Evolutionary conservation across 441 rosid genomes (phyloP).

Genomic region (Bruguiera hainesii): DNA sequence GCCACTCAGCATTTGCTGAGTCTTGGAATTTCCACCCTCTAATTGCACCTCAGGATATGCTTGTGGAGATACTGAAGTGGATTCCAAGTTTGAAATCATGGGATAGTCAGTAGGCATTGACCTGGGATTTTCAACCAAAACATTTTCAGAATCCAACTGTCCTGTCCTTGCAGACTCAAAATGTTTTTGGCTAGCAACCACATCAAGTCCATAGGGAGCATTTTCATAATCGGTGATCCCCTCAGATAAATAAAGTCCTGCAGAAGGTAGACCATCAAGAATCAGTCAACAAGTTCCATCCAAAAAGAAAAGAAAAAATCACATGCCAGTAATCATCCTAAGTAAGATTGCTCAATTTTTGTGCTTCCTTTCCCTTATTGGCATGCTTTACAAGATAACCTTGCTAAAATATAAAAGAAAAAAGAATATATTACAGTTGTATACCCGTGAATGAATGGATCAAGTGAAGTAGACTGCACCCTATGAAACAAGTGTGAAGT

Average conservation of each 20-base stretch:
- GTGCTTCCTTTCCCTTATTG: too few relatives aligned
- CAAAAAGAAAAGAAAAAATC: not conserved
- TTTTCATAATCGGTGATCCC: conserved; percentile 28
- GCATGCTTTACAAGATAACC: too few relatives aligned
- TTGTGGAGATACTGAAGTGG: conserved; percentile 36
- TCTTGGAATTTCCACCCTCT: conserved; percentile 28
- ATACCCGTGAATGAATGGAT: too few relatives aligned
- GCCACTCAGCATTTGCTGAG: conserved; percentile 26
- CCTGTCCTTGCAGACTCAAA: conserved; percentile 23
- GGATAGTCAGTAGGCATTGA: conserved; percentile 31
- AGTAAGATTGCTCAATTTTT: too few relatives aligned
- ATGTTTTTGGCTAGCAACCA: conserved; percentile 24
- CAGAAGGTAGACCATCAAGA: not conserved
- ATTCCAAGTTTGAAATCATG: conserved; percentile 29
- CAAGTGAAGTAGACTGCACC: too few relatives aligned
- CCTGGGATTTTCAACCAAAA: conserved; percentile 28
- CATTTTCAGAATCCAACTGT: conserved; percentile 24
- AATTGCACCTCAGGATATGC: conserved; percentile 32
- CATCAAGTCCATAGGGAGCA: conserved; percentile 22
- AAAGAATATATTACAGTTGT: too few relatives aligned
- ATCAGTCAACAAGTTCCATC: not conserved
- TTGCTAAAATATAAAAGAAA: too few relatives aligned
- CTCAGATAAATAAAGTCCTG: conserved; percentile 35
- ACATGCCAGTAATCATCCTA: too few relatives aligned
- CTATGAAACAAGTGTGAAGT: too few relatives aligned